A percentile compares a stretch with the other conserved stretches of the same genome.
These are phyloP conservation scores for Trichophyton mentagrophytes DNA, from an alignment of 2,329 filamentous ascomycete species.

Conservation along the genomic window DNA sequence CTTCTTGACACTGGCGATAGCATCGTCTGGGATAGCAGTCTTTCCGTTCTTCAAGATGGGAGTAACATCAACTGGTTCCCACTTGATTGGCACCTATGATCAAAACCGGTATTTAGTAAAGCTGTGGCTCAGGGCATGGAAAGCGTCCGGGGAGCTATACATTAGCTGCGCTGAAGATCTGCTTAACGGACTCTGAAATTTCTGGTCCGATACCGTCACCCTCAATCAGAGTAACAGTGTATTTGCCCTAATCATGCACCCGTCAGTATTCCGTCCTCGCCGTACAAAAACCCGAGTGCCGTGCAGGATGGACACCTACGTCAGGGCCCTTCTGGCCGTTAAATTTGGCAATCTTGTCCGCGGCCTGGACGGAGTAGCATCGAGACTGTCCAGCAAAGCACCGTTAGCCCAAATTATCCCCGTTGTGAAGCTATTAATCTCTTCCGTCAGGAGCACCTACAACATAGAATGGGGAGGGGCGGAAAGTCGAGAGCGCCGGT, in stretches of 20 bases:
- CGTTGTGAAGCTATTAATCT: neutral
- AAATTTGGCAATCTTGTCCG: slow-evolving; percentile 79
- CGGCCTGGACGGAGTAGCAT: slow-evolving; percentile 43
- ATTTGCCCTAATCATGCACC: slow-evolving; percentile 58
- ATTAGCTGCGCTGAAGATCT: slow-evolving; percentile 92
- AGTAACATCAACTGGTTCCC: slow-evolving; percentile 95
- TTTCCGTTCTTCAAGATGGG: slow-evolving; percentile 88
- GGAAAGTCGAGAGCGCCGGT: slow-evolving; percentile 38
- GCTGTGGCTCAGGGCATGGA: neutral
- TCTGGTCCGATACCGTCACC: slow-evolving; percentile 98
- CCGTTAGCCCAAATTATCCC: slow-evolving; percentile 11
- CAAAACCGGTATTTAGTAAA: neutral
- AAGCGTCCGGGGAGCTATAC: slow-evolving; percentile 36
- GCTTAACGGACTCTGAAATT: slow-evolving; percentile 95
- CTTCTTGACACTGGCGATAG: slow-evolving; percentile 83
- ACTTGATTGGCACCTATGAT: slow-evolving; percentile 70
- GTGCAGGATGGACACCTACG: slow-evolving; percentile 45
- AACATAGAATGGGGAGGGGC: slow-evolving; percentile 42
- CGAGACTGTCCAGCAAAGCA: slow-evolving; percentile 38
- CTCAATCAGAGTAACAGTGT: slow-evolving; percentile 92
- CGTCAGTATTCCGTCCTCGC: neutral
- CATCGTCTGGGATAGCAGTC: slow-evolving; percentile 83
- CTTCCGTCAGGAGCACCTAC: slow-evolving; percentile 33
- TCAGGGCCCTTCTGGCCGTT: slow-evolving; percentile 77
- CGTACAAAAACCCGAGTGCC: neutral